phyloP scores from a whole-genome alignment of 768 basidiomycete genomes.

The Xerocomellus intermedius region DNA sequence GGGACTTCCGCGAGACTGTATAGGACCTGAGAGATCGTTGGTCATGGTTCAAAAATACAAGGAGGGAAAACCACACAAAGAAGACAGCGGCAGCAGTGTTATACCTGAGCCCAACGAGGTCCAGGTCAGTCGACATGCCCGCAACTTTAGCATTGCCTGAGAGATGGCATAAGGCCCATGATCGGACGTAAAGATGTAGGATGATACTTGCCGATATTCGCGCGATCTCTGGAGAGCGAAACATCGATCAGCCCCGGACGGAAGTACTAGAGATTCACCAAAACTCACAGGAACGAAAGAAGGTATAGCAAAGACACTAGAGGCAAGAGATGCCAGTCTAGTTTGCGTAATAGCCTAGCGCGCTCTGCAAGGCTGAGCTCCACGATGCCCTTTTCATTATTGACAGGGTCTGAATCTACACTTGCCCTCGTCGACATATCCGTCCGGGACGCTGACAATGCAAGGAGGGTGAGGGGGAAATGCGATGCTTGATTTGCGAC shows the following conservation, averaged over 20 bases:
- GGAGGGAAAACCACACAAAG: slow-evolving; percentile 25
- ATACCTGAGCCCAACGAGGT: slow-evolving; percentile 35
- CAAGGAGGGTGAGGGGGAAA: neutral
- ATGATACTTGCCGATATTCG: slow-evolving; percentile 40
- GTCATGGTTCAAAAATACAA: neutral
- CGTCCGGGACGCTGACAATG: neutral
- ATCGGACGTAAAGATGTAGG: neutral
- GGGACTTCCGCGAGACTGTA: slow-evolving; percentile 40
- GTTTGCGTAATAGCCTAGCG: slow-evolving; percentile 37
- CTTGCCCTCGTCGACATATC: slow-evolving; percentile 20
- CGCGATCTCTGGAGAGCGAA: slow-evolving; percentile 36
- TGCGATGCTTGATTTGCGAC: neutral
- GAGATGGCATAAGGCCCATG: neutral
- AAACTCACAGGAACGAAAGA: slow-evolving; percentile 45
- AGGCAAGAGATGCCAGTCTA: slow-evolving; percentile 45
- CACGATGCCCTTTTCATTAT: slow-evolving; percentile 13
- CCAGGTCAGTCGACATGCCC: slow-evolving; percentile 40
- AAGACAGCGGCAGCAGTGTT: slow-evolving; percentile 41
- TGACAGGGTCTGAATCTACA: slow-evolving; percentile 2
- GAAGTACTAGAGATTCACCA: neutral
- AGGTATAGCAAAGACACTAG: slow-evolving; percentile 45
- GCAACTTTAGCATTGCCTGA: slow-evolving; percentile 45
- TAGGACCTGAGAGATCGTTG: slow-evolving; percentile 24
- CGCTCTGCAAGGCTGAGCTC: slow-evolving; percentile 22
- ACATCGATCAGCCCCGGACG: neutral